Percentiles rank a stretch among this genome's conserved stretches.
These are phyloP conservation scores for Tubosaeta sp. DNA, from an alignment of 768 basidiomycete species.

Conservation along the genomic window DNA sequence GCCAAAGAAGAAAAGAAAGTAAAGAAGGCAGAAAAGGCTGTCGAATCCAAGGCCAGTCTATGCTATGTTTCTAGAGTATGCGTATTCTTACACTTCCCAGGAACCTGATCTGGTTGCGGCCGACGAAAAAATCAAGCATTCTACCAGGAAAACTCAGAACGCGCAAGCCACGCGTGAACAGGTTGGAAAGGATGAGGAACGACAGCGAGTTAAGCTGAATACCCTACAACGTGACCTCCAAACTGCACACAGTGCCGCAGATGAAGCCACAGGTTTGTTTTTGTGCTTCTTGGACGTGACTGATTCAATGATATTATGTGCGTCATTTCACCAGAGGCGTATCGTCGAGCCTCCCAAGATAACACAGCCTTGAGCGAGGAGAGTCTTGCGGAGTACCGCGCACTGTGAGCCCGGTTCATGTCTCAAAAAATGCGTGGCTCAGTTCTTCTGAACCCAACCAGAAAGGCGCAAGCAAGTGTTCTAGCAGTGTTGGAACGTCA, in stretches of 20 bases:
- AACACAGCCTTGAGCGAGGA: constrained; percentile 80
- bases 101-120: constrained; percentile 79
- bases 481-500: constrained; percentile 87
- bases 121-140: constrained; percentile 87
- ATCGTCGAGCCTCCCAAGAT: constrained; percentile 63
- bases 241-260: constrained; percentile 62
- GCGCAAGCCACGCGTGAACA: constrained; percentile 60
- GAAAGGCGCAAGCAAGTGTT: constrained; percentile 75
- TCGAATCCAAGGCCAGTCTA: constrained; percentile 70
- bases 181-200: constrained; percentile 55
- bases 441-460: constrained; percentile 26
- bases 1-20: constrained; percentile 83
- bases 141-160: constrained; percentile 71
- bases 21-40: constrained; percentile 85
- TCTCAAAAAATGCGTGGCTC: not conserved
- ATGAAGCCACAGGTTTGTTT: constrained; percentile 70
- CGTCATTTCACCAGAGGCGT: constrained; percentile 52
- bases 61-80: not conserved
- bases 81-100: constrained; percentile 38
- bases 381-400: constrained; percentile 76
- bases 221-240: constrained; percentile 61
- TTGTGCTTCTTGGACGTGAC: not conserved
- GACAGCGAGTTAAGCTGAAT: constrained; percentile 49
- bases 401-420: constrained; percentile 14
- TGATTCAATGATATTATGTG: not conserved